Evolutionary conservation across 2,329 filamentous ascomycete species (phyloP), one percentile per base, ranked within the genome.

Genomic region (Amauroascus niger): DNA sequence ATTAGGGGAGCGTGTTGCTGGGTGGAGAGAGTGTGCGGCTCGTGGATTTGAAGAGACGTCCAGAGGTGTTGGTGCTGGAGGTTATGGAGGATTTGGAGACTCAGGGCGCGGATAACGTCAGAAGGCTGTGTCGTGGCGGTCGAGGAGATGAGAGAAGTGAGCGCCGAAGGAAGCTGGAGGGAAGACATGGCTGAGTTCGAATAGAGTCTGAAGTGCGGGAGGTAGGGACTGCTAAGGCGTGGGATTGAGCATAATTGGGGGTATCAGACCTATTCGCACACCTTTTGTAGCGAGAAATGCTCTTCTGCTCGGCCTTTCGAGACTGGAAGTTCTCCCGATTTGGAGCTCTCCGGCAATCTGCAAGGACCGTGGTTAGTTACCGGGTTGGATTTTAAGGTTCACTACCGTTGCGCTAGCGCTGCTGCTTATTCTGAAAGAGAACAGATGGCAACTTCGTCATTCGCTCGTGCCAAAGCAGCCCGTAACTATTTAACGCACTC

Each of bases 51-150:
- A n/a, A 84, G 69, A 30, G 72, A 70, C 33, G 77, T 76, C 81
- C 81, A 84, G 35, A 74, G 67, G 65, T 84, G 81, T 64, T 83
- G 79, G 67, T 81, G 72, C 63, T 78, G 74, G 59, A 84, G 78
- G 66, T 83, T 83, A 69, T 84, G 80, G 47, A 78, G 72, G 60
- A 82, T 73, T 65, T 83, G 79, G 46, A 77, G 66, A 7, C 79
- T 76, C 55, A 81, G 76, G 56, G 76, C 69, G 61, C 66, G 61
- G 54, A 63, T 57, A 4, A 69, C 64, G 39, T 60, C 56, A 37
- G 60, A 49, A 8, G 59, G 52, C 3, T 63, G 57, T 37, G 61
- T 57, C 33, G 60, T 57, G 37, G 56, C 39, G 48, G 64, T 59
- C 28, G 63, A 57, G n/a, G 65, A 55, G 52, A 75, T 69, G 50